Percentiles rank a stretch among this genome's conserved stretches.
Evolutionary conservation across 352 stramenopile genomes (phyloP).

Genomic region (Phytophthora palmivora): DNA sequence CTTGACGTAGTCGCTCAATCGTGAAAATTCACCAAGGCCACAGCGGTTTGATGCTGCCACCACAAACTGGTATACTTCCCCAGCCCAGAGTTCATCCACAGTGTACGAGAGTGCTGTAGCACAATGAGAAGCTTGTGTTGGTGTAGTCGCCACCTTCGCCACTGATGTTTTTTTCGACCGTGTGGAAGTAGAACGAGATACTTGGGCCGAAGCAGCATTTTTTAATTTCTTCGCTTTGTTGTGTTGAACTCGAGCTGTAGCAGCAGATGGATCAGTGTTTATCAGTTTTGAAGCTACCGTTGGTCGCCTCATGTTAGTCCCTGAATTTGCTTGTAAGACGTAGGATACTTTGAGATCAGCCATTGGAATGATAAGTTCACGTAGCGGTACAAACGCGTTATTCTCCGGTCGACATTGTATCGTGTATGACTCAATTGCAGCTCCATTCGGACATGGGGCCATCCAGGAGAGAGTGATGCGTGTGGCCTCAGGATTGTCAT

Average conservation of each 20-base stretch:
- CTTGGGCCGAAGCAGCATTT: not conserved
- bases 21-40: constrained; percentile 65
- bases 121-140: not conserved
- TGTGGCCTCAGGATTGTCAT: constrained; percentile 41
- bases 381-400: constrained; percentile 38
- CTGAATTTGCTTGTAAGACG: not conserved
- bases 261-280: not conserved
- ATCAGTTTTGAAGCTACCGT: not conserved
- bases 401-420: constrained; percentile 72
- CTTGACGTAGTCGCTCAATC: constrained; percentile 73
- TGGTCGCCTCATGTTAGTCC: not conserved
- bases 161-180: constrained; percentile 3
- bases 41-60: constrained; percentile 75
- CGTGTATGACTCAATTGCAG: constrained; percentile 55
- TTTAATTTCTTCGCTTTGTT: not conserved
- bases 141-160: not conserved
- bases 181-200: not conserved
- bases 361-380: constrained; percentile 42
- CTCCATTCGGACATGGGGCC: constrained; percentile 62
- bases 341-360: constrained; percentile 28
- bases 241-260: not conserved
- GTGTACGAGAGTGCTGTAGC: constrained; percentile 37
- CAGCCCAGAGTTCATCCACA: constrained; percentile 57
- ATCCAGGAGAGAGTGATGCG: constrained; percentile 61
- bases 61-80: constrained; percentile 81